Evolutionary conservation across 1,284 basidiomycete genomes (phyloP).

Genomic region (Somion occarium): DNA sequence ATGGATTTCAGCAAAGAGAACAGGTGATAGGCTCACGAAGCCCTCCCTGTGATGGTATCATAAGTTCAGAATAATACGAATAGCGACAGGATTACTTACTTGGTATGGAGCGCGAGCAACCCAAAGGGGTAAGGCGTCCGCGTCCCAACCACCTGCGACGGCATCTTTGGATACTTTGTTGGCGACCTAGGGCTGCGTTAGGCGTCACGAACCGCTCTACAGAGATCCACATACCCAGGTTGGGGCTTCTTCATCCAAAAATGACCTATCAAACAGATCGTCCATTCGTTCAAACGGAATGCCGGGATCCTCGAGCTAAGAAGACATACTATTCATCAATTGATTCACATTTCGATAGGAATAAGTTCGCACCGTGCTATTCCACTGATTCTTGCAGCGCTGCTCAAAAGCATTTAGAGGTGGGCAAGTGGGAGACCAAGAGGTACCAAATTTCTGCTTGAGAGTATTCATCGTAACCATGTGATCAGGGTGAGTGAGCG

Average conservation of each 20-base stretch:
- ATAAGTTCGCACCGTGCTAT: not conserved
- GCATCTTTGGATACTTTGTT: not conserved
- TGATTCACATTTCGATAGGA: not conserved
- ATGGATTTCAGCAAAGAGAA: too few species aligned
- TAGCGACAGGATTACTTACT: not conserved
- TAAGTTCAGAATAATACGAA: not conserved
- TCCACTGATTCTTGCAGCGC: constrained; percentile 11
- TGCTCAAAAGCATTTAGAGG: constrained; percentile 14
- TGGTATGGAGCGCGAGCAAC: not conserved
- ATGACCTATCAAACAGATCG: not conserved
- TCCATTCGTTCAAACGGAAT: not conserved
- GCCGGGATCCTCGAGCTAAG: not conserved
- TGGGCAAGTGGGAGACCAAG: constrained; percentile 11
- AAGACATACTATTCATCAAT: not conserved
- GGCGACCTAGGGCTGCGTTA: not conserved
- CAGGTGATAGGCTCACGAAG: not conserved
- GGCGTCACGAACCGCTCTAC: not conserved
- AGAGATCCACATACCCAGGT: not conserved
- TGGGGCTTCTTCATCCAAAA: not conserved
- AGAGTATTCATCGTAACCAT: constrained; percentile 16
- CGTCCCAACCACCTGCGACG: not conserved
- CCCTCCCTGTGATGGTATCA: not conserved
- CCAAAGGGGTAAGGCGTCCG: not conserved
- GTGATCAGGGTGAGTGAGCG: constrained; percentile 6
- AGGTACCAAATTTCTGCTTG: constrained; percentile 10